Conservation (phyloP, 306 rosid species). For the Comarum palustre region DNA sequence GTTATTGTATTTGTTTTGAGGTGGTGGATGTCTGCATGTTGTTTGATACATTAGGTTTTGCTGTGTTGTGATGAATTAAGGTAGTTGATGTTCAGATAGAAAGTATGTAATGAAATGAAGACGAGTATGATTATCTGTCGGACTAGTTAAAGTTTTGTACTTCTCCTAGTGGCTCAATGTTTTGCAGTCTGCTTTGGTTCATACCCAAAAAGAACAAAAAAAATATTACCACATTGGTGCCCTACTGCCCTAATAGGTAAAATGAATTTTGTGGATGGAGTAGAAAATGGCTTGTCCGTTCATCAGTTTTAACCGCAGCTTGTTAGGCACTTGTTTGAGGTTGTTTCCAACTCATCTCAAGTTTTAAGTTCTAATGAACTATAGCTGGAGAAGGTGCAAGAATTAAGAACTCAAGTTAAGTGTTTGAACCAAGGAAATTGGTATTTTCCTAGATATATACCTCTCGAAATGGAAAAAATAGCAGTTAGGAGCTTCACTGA, state of each 20-base stretch:
- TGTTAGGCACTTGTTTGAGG: slow-evolving; percentile 3
- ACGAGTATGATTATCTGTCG: not conserved
- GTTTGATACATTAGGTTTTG: not conserved
- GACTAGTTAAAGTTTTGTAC: not conserved
- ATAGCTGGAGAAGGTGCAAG: not conserved
- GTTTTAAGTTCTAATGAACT: not conserved
- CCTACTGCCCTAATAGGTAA: not conserved
- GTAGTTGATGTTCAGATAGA: slow-evolving; percentile 9
- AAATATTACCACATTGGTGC: not conserved
- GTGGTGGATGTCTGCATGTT: slow-evolving; percentile 4
- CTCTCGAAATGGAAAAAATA: not conserved
- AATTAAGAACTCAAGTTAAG: not conserved
- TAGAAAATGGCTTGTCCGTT: not conserved
- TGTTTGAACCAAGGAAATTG: not conserved
- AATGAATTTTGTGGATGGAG: not conserved
- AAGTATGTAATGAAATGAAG: not conserved
- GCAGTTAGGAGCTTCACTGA: not conserved
- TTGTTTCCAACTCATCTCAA: not conserved
- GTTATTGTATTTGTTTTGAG: not conserved
- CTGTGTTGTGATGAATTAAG: not conserved
- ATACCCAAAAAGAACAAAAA: not conserved
- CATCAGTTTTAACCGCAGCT: not conserved
- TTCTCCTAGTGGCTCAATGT: not conserved
- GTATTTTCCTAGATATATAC: not conserved
- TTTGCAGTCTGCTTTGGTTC: slow-evolving; percentile 3